Conservation (phyloP, 2,329 filamentous ascomycete genomes). For the Fusarium veterinarium region DNA sequence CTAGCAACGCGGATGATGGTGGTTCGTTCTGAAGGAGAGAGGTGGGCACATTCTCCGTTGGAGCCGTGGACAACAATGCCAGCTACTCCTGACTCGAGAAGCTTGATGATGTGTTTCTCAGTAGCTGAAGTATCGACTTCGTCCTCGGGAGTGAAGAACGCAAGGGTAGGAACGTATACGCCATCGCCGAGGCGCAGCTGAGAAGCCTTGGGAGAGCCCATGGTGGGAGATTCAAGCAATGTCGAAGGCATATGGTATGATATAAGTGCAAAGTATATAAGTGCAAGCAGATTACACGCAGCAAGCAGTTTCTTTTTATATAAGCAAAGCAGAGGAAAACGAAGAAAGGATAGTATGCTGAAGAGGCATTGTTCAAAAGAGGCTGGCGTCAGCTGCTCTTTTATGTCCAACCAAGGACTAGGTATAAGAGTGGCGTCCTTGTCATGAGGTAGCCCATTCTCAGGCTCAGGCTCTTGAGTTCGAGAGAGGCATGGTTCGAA, state of each 20-base stretch:
- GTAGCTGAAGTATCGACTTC: conserved; percentile 49
- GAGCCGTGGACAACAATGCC: conserved; percentile 84
- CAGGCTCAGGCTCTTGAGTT: conserved; percentile 25
- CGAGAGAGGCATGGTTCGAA: conserved; percentile 9
- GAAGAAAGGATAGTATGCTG: conserved; percentile 9
- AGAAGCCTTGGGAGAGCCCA: conserved; percentile 44
- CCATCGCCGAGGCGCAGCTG: conserved; percentile 45
- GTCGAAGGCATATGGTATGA: conserved; percentile 40
- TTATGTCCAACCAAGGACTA: conserved; percentile 34
- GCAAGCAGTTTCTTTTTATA: conserved; percentile 11
- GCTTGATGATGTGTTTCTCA: conserved; percentile 50
- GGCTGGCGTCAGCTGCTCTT: conserved; percentile 41
- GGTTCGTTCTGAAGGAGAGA: conserved; percentile 77
- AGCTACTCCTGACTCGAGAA: conserved; percentile 75
- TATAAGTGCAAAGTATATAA: not conserved
- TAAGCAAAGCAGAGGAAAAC: conserved; percentile 12
- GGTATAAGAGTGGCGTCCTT: conserved; percentile 26
- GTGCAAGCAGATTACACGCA: conserved; percentile 1
- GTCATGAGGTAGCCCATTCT: conserved; percentile 40
- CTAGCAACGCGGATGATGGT: conserved; percentile 71
- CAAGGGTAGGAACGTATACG: conserved; percentile 54
- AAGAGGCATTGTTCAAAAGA: conserved; percentile 14
- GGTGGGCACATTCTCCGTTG: conserved; percentile 85
- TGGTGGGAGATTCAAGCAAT: conserved; percentile 36
- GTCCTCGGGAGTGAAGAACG: conserved; percentile 52